phyloP scores from a whole-genome alignment of 2,329 filamentous ascomycete species.

The Neocatenulostroma microsporum region DNA sequence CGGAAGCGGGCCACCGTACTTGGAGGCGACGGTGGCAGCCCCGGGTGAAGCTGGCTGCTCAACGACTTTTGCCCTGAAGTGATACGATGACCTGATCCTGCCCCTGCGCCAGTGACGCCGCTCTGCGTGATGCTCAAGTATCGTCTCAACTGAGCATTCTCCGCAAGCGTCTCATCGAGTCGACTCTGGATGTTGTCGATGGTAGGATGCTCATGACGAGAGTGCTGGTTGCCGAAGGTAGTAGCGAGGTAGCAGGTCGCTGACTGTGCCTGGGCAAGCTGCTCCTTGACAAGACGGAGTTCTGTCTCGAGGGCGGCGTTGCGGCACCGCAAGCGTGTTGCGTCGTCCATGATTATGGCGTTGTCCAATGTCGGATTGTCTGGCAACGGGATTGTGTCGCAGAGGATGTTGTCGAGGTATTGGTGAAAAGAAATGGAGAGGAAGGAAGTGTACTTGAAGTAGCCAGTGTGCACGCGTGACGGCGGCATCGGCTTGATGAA shows the following conservation, averaged over 20 bases:
- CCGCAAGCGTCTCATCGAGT: slow-evolving; percentile 4
- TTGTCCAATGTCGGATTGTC: too few relatives aligned
- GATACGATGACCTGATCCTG: too few relatives aligned
- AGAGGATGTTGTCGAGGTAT: background rate
- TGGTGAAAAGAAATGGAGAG: background rate
- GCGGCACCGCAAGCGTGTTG: slow-evolving; percentile 11
- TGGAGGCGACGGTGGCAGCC: background rate
- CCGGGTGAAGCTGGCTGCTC: background rate
- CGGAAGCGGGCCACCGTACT: too few relatives aligned
- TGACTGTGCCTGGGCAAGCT: slow-evolving; percentile 17
- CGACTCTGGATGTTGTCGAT: slow-evolving; percentile 5
- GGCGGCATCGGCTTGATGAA: too few relatives aligned
- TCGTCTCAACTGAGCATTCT: slow-evolving; percentile 6
- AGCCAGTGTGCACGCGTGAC: too few relatives aligned
- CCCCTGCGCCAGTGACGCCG: background rate
- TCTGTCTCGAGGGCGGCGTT: slow-evolving; percentile 21
- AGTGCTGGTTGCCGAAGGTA: slow-evolving; percentile 8
- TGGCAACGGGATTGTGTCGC: background rate
- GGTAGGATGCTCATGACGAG: background rate
- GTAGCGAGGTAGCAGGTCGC: slow-evolving; percentile 16
- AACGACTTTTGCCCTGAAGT: too few relatives aligned
- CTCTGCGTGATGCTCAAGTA: too few relatives aligned
- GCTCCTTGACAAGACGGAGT: slow-evolving; percentile 18
- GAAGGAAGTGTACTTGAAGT: background rate
- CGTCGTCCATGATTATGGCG: slow-evolving; percentile 5